Evolutionary conservation across 2,329 filamentous ascomycete species (phyloP).

Genomic region (Fusarium phyllophilum): DNA sequence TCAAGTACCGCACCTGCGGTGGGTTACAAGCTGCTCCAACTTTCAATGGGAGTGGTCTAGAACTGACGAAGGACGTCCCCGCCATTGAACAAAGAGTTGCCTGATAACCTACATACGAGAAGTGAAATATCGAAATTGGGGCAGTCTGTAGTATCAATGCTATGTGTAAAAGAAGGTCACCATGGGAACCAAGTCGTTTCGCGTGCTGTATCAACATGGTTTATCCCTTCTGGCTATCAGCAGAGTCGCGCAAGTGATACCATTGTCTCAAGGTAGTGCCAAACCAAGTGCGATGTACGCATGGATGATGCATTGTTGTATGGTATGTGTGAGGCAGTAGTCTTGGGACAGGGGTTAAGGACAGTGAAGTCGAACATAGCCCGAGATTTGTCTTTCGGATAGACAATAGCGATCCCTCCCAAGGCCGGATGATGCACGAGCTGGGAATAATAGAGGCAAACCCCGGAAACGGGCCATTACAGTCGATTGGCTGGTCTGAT

Average conservation of each 20-base stretch:
- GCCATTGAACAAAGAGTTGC: constrained; percentile 22
- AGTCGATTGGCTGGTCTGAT: constrained; percentile 29
- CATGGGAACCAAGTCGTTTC: constrained; percentile 15
- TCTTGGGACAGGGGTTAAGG: constrained; percentile 30
- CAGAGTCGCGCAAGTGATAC: constrained; percentile 39
- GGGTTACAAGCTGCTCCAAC: constrained; percentile 24
- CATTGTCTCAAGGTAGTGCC: constrained; percentile 42
- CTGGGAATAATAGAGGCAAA: constrained; percentile 18
- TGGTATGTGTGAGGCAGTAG: constrained; percentile 34
- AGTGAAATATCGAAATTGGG: not conserved
- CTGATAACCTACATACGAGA: not conserved
- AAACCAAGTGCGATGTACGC: constrained; percentile 28
- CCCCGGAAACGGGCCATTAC: constrained; percentile 24
- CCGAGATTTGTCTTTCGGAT: constrained; percentile 42
- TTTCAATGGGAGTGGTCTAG: constrained; percentile 39
- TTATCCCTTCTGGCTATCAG: constrained; percentile 11
- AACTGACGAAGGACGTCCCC: constrained; percentile 33
- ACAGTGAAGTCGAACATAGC: constrained; percentile 39
- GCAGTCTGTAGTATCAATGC: not conserved
- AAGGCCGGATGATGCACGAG: constrained; percentile 11
- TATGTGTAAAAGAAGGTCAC: not conserved
- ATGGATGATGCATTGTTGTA: constrained; percentile 26
- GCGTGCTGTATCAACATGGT: constrained; percentile 21
- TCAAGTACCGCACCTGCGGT: constrained; percentile 47
- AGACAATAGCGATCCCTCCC: constrained; percentile 25